A percentile compares a stretch with the other conserved stretches of the same genome.
These are phyloP conservation scores for Penicillium sp. DNA, from an alignment of 2,329 filamentous ascomycete species.

Conservation along the genomic window DNA sequence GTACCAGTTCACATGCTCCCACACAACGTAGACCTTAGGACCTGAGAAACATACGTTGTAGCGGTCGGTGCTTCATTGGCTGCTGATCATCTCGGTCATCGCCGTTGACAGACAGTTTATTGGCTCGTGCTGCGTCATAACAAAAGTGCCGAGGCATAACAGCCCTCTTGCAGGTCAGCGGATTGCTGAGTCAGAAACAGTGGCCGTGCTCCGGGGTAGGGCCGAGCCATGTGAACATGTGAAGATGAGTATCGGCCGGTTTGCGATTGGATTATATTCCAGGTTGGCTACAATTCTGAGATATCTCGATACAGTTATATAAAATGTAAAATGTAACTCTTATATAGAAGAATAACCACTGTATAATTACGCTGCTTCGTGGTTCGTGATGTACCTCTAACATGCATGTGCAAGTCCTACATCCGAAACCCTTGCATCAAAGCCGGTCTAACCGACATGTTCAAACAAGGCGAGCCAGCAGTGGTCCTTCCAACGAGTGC, in stretches of 20 bases:
- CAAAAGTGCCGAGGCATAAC: conserved; percentile 21
- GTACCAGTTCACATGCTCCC: conserved; percentile 11
- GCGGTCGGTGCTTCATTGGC: conserved; percentile 18
- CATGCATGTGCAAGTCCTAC: background rate
- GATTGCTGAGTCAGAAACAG: conserved; percentile 4
- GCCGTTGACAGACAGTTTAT: conserved; percentile 13
- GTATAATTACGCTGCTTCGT: background rate
- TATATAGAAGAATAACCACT: background rate
- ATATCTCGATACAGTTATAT: background rate
- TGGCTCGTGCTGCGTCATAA: conserved; percentile 23
- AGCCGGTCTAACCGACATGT: background rate
- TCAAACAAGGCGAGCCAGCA: background rate
- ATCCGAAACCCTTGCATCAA: background rate
- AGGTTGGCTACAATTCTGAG: background rate
- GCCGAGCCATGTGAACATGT: conserved; percentile 18
- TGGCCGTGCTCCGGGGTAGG: background rate
- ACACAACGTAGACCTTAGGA: background rate
- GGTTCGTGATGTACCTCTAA: background rate
- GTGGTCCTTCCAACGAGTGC: background rate
- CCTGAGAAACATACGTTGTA: conserved; percentile 1
- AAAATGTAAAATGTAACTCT: background rate
- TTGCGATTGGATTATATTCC: background rate
- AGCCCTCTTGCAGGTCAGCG: background rate
- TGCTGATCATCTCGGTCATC: conserved; percentile 23
- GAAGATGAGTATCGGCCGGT: background rate